These are phyloP conservation scores for Exophiala aquamarina DNA, from an alignment of 2,329 filamentous ascomycete genomes.

Conservation along the genomic window DNA sequence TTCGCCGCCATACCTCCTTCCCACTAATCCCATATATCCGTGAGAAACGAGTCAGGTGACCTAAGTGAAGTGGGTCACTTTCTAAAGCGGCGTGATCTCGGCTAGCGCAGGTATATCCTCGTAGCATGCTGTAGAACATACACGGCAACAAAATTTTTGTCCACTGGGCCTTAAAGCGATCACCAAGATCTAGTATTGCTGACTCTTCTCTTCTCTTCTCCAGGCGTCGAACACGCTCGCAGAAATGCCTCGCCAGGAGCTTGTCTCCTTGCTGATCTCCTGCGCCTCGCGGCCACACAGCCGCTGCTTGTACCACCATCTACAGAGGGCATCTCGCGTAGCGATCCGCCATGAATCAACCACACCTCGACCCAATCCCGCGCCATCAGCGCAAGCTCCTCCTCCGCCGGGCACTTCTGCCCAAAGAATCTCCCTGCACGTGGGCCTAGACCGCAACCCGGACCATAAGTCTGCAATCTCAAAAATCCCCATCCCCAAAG, in stretches of 20 bases:
- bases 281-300: constrained; percentile 25
- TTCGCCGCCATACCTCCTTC: no score
- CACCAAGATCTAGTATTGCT: no score
- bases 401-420: constrained; percentile 1
- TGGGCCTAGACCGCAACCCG: constrained; percentile 27
- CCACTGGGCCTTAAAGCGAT: no score
- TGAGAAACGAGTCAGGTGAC: no score
- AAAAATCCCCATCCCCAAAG: constrained; percentile 27
- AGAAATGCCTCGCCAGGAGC: constrained; percentile 17
- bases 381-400: neutral
- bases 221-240: neutral
- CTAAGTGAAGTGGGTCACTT: no score
- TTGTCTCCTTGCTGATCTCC: constrained; percentile 21
- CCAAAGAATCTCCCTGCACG: constrained; percentile 23
- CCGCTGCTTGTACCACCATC: constrained; percentile 17
- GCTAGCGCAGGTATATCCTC: no score
- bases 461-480: constrained; percentile 26
- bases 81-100: no score
- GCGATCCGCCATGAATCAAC: constrained; percentile 16
- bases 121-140: no score
- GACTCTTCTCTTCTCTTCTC: no score
- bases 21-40: no score
- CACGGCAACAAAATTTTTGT: no score
- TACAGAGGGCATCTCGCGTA: constrained; percentile 1
- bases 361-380: constrained; percentile 4